phyloP scores from a whole-genome alignment of 495 filamentous ascomycete species.

The Alectoria sarmentosa region DNA sequence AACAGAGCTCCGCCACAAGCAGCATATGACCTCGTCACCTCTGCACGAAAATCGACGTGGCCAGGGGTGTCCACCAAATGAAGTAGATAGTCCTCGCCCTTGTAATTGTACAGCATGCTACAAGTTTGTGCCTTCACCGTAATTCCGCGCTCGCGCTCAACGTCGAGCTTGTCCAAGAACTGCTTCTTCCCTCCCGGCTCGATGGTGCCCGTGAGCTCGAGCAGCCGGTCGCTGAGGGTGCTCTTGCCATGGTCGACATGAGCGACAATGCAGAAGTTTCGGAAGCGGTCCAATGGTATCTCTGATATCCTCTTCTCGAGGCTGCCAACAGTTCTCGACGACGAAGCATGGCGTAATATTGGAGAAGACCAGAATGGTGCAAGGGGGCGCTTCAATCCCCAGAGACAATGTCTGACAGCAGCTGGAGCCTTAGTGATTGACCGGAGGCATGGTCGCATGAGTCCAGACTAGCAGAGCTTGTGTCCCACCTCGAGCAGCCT shows the following conservation, averaged over 20 bases:
- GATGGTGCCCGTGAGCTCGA: slow-evolving; percentile 95
- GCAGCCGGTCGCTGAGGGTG: slow-evolving; percentile 82
- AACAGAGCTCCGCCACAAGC: slow-evolving; percentile 90
- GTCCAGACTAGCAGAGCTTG: slow-evolving; percentile 2
- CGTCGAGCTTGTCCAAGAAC: slow-evolving; percentile 93
- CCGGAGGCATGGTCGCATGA: slow-evolving; percentile 33
- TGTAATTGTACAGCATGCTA: slow-evolving; percentile 87
- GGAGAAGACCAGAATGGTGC: slow-evolving; percentile 26
- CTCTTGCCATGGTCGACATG: slow-evolving; percentile 99
- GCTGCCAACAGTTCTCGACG: slow-evolving; percentile 40
- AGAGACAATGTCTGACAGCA: background rate
- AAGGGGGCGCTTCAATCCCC: slow-evolving; percentile 27
- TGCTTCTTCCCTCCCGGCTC: slow-evolving; percentile 83
- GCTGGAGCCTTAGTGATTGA: slow-evolving; percentile 2
- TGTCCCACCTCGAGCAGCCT: slow-evolving; percentile 14
- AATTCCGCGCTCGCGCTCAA: slow-evolving; percentile 91
- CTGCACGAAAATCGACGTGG: slow-evolving; percentile 95
- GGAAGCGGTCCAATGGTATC: slow-evolving; percentile 86
- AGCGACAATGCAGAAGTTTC: slow-evolving; percentile 96
- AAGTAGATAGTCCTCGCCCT: slow-evolving; percentile 81
- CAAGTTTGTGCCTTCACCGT: slow-evolving; percentile 99
- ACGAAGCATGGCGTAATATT: slow-evolving; percentile 32
- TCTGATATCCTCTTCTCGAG: slow-evolving; percentile 76
- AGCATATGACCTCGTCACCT: slow-evolving; percentile 90
- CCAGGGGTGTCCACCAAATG: slow-evolving; percentile 96